Percentiles rank a stretch among this genome's conserved stretches.
phyloP scores from a whole-genome alignment of 2,329 filamentous ascomycete genomes.

The Fusarium nelsonii region DNA sequence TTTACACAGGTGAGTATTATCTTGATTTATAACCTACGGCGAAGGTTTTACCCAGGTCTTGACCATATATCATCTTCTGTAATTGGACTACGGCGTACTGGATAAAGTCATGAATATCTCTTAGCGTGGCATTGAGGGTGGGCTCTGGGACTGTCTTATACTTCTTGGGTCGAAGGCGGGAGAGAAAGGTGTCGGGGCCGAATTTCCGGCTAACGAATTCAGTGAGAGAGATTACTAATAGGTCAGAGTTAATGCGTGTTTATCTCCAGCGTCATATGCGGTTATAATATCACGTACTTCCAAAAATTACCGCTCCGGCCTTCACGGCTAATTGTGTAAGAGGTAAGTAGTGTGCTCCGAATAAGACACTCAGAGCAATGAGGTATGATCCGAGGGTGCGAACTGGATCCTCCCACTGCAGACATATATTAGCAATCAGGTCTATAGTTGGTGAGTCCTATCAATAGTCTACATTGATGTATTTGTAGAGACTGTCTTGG shows the following conservation, averaged over 20 bases:
- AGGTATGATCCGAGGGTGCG: slow-evolving; percentile 7
- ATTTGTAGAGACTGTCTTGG: background rate
- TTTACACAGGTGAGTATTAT: background rate
- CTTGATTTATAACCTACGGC: slow-evolving; percentile 1
- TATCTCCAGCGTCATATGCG: background rate
- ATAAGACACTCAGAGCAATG: background rate
- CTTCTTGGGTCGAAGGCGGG: background rate
- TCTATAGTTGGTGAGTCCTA: background rate
- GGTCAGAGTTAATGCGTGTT: background rate
- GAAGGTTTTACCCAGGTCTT: background rate
- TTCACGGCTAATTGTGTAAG: background rate
- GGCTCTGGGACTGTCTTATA: slow-evolving; percentile 5
- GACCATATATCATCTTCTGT: background rate
- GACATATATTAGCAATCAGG: background rate
- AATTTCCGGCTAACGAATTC: background rate
- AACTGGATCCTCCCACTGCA: slow-evolving; percentile 3
- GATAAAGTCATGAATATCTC: slow-evolving; percentile 3
- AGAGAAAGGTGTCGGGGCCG: background rate
- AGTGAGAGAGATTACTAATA: background rate
- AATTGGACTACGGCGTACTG: background rate
- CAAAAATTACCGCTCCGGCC: background rate
- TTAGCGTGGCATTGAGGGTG: background rate
- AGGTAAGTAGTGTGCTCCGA: background rate
- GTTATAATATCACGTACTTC: background rate
- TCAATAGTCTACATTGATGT: background rate